These are phyloP conservation scores for Solanum habrochaites DNA, from an alignment of 257 asterid genomes.

Conservation along the genomic window DNA sequence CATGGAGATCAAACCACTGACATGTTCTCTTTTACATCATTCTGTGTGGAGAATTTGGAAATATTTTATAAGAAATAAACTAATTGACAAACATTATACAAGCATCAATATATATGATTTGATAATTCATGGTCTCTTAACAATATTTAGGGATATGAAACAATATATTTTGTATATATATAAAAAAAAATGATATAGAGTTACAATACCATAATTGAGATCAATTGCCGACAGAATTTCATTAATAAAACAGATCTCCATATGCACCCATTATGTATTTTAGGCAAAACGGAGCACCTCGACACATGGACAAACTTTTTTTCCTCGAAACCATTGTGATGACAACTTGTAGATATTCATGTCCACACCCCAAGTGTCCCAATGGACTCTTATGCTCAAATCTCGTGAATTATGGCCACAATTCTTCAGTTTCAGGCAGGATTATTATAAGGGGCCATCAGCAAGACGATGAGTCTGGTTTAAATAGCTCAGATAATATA, in stretches of 20 bases:
- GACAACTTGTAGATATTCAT: not conserved
- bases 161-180: not conserved
- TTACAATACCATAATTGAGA: not conserved
- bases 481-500: not conserved
- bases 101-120: too few relatives aligned
- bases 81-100: too few relatives aligned
- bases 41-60: too few relatives aligned
- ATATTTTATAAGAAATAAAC: too few relatives aligned
- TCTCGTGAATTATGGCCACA: not conserved
- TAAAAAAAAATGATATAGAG: not conserved
- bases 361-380: not conserved
- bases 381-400: not conserved
- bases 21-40: too few relatives aligned
- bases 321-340: not conserved
- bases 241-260: not conserved
- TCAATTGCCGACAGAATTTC: not conserved
- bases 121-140: not conserved
- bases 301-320: slow-evolving; percentile 1
- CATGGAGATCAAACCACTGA: too few relatives aligned
- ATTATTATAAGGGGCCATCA: not conserved
- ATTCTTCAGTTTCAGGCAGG: not conserved
- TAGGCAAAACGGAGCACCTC: not conserved
- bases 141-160: not conserved
- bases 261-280: not conserved
- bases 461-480: not conserved